Percentiles rank a stretch among this genome's conserved stretches.
Conservation (phyloP, 805 yeast genomes). For the Hanseniaspora lachancei region DNA sequence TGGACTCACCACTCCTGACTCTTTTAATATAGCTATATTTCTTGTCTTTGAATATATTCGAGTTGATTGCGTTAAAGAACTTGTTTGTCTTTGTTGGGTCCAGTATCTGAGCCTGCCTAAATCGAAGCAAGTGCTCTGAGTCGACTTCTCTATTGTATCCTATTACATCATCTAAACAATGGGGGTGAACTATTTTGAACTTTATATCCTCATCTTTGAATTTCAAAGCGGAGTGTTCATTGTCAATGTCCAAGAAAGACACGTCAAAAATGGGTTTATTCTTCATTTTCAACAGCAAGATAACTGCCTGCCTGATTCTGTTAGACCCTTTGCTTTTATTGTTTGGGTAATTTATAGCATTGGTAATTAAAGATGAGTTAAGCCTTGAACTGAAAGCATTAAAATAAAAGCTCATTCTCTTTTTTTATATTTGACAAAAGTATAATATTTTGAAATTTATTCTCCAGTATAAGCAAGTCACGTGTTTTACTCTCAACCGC, state of each 20-base stretch:
- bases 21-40: slow-evolving; percentile 35
- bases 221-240: neutral
- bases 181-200: neutral
- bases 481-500: no score
- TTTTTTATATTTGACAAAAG: no score
- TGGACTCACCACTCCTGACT: slow-evolving; percentile 27
- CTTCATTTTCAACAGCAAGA: neutral
- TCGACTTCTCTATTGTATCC: neutral
- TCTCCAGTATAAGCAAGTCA: no score
- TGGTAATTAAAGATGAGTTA: no score
- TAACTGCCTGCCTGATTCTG: no score
- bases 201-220: neutral
- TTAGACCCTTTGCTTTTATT: no score
- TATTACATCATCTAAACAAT: neutral
- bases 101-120: neutral
- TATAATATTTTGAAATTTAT: no score
- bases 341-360: no score
- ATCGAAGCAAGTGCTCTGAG: neutral
- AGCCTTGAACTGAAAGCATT: no score
- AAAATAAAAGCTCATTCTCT: no score
- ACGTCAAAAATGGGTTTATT: neutral
- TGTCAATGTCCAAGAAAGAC: slow-evolving; percentile 6
- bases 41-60: slow-evolving; percentile 18
- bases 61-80: neutral
- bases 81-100: neutral